Percentiles rank a stretch among this genome's conserved stretches.
These are phyloP conservation scores for Saccharomycopsis selenospora DNA, from an alignment of 805 yeast species.

Conservation along the genomic window DNA sequence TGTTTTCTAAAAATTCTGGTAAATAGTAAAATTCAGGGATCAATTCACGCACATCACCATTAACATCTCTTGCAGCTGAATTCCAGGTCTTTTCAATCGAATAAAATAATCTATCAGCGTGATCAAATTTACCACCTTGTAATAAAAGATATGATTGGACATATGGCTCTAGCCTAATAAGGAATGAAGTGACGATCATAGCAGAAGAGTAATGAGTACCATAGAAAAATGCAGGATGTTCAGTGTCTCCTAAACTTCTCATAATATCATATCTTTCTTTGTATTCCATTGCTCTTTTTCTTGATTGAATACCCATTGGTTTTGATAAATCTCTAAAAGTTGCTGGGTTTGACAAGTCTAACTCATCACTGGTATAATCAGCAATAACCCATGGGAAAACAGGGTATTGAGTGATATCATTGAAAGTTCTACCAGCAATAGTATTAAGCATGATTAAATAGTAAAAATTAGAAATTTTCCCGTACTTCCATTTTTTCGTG, in stretches of 20 bases:
- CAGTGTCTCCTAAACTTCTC: conserved; percentile 48
- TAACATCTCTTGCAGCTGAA: conserved; percentile 70
- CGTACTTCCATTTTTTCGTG: conserved; percentile 66
- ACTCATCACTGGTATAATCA: conserved; percentile 62
- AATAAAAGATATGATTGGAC: conserved; percentile 69
- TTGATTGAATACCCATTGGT: conserved; percentile 87
- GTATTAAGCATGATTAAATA: conserved; percentile 76
- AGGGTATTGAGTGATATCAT: conserved; percentile 85
- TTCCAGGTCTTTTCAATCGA: conserved; percentile 74
- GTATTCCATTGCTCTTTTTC: conserved; percentile 53
- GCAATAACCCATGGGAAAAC: conserved; percentile 89
- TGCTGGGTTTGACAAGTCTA: conserved; percentile 58
- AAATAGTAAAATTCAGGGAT: conserved; percentile 81
- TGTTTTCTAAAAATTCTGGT: conserved; percentile 68
- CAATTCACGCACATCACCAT: conserved; percentile 82
- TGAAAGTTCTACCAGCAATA: conserved; percentile 81
- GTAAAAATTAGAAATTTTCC: conserved; percentile 76
- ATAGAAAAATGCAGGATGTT: conserved; percentile 76
- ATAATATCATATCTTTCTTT: conserved; percentile 68
- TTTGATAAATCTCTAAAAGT: conserved; percentile 70
- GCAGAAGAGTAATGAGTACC: conserved; percentile 94
- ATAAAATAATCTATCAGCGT: conserved; percentile 73
- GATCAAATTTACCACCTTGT: conserved; percentile 87
- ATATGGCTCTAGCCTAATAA: conserved; percentile 73
- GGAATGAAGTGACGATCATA: conserved; percentile 79